Conservation (phyloP, 1,284 basidiomycete species). For the Irpex lacteus region DNA sequence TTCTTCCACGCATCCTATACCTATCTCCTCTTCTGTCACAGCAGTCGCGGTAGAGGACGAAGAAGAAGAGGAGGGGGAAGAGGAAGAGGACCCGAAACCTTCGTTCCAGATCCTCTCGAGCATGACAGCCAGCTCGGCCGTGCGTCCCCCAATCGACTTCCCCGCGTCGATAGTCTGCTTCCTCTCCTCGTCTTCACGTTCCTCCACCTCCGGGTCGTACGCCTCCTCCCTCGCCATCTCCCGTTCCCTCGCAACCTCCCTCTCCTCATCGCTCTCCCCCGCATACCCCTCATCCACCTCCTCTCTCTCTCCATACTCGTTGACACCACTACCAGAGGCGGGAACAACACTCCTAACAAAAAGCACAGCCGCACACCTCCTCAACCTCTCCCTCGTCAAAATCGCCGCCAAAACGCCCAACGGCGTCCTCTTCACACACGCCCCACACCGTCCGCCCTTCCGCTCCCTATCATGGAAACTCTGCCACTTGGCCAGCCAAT, state of each 20-base stretch:
- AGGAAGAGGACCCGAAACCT: conserved; percentile 22
- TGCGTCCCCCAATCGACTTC: conserved; percentile 56
- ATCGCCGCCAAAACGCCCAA: conserved; percentile 47
- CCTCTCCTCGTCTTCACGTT: conserved; percentile 36
- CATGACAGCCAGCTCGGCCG: conserved; percentile 47
- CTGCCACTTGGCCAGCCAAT: conserved; percentile 35
- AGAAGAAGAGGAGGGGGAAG: too few species aligned
- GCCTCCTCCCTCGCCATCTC: conserved; percentile 18
- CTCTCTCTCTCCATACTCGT: conserved; percentile 13
- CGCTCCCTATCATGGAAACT: conserved; percentile 30
- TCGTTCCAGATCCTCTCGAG: conserved; percentile 53
- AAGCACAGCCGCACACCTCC: conserved; percentile 44
- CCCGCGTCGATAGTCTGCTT: conserved; percentile 52
- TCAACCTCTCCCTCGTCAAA: conserved; percentile 48
- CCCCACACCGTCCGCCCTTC: conserved; percentile 28
- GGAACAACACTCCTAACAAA: conserved; percentile 49
- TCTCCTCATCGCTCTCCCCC: conserved; percentile 15
- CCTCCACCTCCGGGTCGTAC: conserved; percentile 33
- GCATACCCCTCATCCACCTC: conserved; percentile 13
- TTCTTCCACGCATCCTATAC: conserved; percentile 29
- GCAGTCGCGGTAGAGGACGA: conserved; percentile 22
- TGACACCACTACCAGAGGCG: too few species aligned
- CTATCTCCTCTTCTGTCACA: conserved; percentile 23
- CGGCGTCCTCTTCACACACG: conserved; percentile 38
- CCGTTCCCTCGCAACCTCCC: too few species aligned